Conservation (phyloP, 805 yeast genomes). For the Candida gorgasii region DNA sequence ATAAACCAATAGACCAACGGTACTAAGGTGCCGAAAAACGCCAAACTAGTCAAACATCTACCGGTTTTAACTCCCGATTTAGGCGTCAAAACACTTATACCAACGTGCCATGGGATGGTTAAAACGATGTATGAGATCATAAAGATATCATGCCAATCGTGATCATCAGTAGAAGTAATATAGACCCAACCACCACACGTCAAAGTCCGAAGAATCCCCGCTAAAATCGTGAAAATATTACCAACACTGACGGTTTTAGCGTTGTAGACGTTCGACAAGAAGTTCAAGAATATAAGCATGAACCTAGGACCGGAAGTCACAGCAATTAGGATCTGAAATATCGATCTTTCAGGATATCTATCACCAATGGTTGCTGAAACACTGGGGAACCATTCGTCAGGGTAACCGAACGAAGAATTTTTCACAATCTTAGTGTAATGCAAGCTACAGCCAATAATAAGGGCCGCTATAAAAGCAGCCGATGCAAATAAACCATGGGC, state of each 20-base stretch:
- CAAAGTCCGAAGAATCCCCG: constrained; percentile 86
- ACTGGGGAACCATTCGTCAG: constrained; percentile 98
- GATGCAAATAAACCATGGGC: constrained; percentile 74
- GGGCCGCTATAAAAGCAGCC: constrained; percentile 74
- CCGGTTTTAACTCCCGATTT: constrained; percentile 48
- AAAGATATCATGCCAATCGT: constrained; percentile 92
- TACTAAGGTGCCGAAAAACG: constrained; percentile 70
- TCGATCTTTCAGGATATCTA: constrained; percentile 90
- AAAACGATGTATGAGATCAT: constrained; percentile 89
- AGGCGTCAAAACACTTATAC: constrained; percentile 56
- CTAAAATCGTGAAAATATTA: constrained; percentile 27
- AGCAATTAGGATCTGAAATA: constrained; percentile 90
- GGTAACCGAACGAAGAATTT: constrained; percentile 86
- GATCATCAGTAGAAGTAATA: constrained; percentile 95
- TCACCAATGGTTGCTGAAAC: constrained; percentile 98
- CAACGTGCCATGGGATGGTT: constrained; percentile 87
- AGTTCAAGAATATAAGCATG: constrained; percentile 54
- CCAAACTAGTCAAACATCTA: constrained; percentile 51
- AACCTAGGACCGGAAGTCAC: constrained; percentile 93
- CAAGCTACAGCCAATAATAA: constrained; percentile 68
- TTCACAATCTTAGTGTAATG: constrained; percentile 88
- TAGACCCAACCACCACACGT: constrained; percentile 99
- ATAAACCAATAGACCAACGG: constrained; percentile 89
- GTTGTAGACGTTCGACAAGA: constrained; percentile 36
- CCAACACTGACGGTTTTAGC: not conserved